Evolutionary conservation across 257 asterid species (phyloP), one percentile per base, ranked within the genome.

Genomic region (Rehmannia glutinosa): DNA sequence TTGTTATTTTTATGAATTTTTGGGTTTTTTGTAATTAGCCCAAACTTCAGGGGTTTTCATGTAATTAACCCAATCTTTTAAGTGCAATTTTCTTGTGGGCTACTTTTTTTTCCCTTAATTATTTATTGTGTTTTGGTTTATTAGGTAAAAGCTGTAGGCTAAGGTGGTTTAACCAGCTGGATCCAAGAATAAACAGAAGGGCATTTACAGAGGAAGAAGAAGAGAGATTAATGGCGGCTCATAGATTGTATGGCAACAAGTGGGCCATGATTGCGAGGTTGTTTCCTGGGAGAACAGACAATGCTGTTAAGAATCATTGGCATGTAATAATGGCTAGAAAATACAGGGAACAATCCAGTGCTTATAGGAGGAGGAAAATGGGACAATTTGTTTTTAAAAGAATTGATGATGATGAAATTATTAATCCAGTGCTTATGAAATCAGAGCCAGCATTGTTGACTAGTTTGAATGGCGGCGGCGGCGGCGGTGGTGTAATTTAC

Each of bases 251-350:
- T 53, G 97, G 97, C 0, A 91, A 91, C 86, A 91, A 88, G 62
- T 91, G 97, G 97, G 96, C 97, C 0, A 84, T 91, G 95, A 91
- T 91, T 28, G 90, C 97, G 3, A 80, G 97, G 73, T 74, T 91
- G 6, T 91, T 91, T 62, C 97, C 96, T 3, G 97, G 97, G 0
- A 82, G 97, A 73, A 91, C 97, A 20, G 97, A 91, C 74, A 91
- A 91, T 70, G 90, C 97, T 1, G 97, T 91, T 3, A 91, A 91
- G 82, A 91, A 91, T 28, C 96, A 88, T 39, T 91, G 97, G 97
- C 97, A 91, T 62, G 97, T 91, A 1, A 78, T 91, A 5, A 88
- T 91, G 96, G 97, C 97, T 0, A 79, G 97, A 13, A 91, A 91
- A 54, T 85, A 88, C 61, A 79, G 97, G 46, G 96, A 91, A 68